phyloP scores from a whole-genome alignment of 768 basidiomycete species.

The Leccinum rimulosum region DNA sequence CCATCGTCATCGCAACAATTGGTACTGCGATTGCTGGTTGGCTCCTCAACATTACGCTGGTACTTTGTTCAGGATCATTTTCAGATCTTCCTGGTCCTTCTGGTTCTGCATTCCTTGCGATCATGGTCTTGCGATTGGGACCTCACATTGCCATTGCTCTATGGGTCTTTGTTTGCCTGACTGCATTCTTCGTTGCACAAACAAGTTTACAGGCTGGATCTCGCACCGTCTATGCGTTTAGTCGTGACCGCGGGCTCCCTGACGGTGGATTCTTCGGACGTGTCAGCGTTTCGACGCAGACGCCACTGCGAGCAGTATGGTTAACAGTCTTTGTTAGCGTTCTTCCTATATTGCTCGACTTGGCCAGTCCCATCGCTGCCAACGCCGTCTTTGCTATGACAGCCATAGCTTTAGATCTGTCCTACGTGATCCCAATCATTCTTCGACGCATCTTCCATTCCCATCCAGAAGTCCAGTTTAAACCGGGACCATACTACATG shows the following conservation, averaged over 20 bases:
- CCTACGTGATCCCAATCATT: conserved; percentile 58
- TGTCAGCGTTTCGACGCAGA: conserved; percentile 44
- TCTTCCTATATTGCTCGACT: conserved; percentile 47
- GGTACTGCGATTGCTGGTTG: conserved; percentile 54
- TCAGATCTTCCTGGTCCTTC: conserved; percentile 49
- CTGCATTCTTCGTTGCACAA: conserved; percentile 61
- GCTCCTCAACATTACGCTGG: conserved; percentile 62
- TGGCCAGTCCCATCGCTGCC: conserved; percentile 50
- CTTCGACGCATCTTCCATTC: conserved; percentile 48
- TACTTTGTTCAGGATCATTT: conserved; percentile 56
- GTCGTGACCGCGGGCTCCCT: conserved; percentile 51
- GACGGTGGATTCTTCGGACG: conserved; percentile 58
- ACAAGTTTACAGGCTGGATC: conserved; percentile 52
- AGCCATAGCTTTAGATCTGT: conserved; percentile 50
- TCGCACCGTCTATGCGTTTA: conserved; percentile 59
- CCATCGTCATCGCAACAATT: conserved; percentile 44
- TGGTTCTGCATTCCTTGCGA: conserved; percentile 55
- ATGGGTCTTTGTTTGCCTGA: conserved; percentile 59
- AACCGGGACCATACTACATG: conserved; percentile 62
- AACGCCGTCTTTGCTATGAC: conserved; percentile 59
- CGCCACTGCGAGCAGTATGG: conserved; percentile 59
- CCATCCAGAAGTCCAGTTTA: conserved; percentile 59
- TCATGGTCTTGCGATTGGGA: conserved; percentile 55
- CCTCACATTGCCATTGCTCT: conserved; percentile 47
- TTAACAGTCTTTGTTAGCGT: conserved; percentile 42